Percentiles rank a stretch among this genome's conserved stretches.
These are phyloP conservation scores for Magnusiomyces suaveolens DNA, from an alignment of 1,139 yeast species.

Conservation along the genomic window DNA sequence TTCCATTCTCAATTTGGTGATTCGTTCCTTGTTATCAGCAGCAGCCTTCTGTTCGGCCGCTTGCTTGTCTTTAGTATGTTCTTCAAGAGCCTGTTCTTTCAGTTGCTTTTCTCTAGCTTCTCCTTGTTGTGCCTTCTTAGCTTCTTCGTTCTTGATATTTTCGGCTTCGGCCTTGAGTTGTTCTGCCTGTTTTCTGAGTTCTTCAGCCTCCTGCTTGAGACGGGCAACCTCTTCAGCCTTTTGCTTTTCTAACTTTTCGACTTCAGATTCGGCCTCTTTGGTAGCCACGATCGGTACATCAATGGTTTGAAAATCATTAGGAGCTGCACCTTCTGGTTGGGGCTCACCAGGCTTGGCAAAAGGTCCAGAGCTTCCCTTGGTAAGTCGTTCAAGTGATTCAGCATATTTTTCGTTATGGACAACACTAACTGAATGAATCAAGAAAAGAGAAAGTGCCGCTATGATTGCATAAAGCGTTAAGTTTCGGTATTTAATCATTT, in stretches of 20 bases:
- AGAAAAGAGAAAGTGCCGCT: too few relatives aligned
- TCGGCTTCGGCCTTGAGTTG: constrained; percentile 27
- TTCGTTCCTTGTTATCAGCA: constrained; percentile 7
- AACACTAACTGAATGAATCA: too few relatives aligned
- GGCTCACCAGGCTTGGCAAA: too few relatives aligned
- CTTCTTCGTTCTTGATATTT: constrained; percentile 18
- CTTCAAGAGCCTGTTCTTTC: constrained; percentile 5
- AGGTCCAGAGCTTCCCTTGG: too few relatives aligned
- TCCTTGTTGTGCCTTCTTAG: constrained; percentile 8
- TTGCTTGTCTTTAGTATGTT: constrained; percentile 11
- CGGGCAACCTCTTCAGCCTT: not conserved
- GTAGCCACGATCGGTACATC: too few relatives aligned
- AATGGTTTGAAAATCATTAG: too few relatives aligned
- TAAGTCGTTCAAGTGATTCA: too few relatives aligned
- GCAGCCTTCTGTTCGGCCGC: constrained; percentile 3
- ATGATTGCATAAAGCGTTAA: too few relatives aligned
- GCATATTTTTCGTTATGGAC: too few relatives aligned
- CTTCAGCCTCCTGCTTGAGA: constrained; percentile 16
- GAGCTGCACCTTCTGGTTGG: too few relatives aligned
- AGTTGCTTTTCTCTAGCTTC: constrained; percentile 6
- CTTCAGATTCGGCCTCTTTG: not conserved
- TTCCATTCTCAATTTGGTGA: constrained; percentile 4
- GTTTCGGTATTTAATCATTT: too few relatives aligned
- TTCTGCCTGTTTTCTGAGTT: constrained; percentile 21
- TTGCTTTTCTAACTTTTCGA: not conserved